Conservation (phyloP, 768 basidiomycete genomes). For the Pulveroboletus sp. region DNA sequence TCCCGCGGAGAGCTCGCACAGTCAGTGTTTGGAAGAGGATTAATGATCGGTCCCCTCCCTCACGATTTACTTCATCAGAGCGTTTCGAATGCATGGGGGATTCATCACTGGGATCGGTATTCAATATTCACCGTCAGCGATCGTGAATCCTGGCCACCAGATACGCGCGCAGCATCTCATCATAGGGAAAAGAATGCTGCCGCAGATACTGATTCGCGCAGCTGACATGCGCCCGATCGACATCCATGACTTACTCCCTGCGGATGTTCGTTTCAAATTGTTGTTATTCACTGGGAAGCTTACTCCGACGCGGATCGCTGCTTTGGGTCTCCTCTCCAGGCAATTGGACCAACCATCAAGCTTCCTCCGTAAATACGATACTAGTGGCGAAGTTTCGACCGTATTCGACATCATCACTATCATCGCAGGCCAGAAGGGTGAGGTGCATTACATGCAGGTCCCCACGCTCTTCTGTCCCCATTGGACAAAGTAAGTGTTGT, state of each 20-base stretch:
- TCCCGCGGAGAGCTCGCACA: neutral
- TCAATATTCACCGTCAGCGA: neutral
- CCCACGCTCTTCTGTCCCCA: neutral
- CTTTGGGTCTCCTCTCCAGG: neutral
- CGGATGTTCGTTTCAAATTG: neutral
- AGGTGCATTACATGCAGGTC: neutral
- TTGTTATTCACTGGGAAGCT: neutral
- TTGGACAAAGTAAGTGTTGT: too few relatives aligned
- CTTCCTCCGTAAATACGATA: too few relatives aligned
- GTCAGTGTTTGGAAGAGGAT: neutral
- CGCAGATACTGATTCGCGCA: neutral
- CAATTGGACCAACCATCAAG: neutral
- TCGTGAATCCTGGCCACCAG: neutral
- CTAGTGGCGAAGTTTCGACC: neutral
- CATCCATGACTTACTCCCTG: neutral
- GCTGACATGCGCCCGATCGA: neutral
- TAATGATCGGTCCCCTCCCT: too few relatives aligned
- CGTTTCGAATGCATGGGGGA: neutral
- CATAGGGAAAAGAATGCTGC: too few relatives aligned
- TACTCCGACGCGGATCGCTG: neutral
- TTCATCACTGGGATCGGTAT: neutral
- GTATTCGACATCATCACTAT: neutral
- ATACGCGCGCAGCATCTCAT: neutral
- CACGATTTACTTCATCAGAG: neutral
- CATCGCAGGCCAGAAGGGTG: neutral